Evolutionary conservation across 371 early-diverging fungal species (phyloP).

Genomic region (Apophysomyces trapeziformis): DNA sequence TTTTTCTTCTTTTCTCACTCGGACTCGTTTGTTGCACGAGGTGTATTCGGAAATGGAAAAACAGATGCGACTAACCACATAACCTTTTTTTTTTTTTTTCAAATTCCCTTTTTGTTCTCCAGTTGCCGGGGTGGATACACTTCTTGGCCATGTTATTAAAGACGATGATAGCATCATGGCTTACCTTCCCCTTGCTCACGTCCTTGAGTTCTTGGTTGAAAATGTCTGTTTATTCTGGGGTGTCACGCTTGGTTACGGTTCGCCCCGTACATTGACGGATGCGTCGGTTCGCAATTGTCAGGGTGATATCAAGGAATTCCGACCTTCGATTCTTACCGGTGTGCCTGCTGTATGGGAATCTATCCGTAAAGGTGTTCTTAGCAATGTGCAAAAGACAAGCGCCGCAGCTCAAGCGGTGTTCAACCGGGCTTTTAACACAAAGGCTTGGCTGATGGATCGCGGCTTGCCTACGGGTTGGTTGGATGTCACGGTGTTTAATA

Average conservation of each 20-base stretch:
- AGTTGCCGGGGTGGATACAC: constrained; percentile 36
- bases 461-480: constrained; percentile 65
- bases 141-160: constrained; percentile 27
- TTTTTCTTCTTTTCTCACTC: too few species aligned
- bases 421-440: constrained; percentile 59
- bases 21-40: not conserved
- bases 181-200: constrained; percentile 87
- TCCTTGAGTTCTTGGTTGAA: constrained; percentile 72
- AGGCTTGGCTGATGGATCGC: constrained; percentile 56
- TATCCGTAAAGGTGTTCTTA: constrained; percentile 70
- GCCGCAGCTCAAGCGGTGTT: constrained; percentile 60
- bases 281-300: constrained; percentile 74
- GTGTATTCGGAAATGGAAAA: not conserved
- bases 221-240: constrained; percentile 55
- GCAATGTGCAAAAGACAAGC: constrained; percentile 52
- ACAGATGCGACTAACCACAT: not conserved
- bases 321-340: constrained; percentile 81
- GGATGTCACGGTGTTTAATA: constrained; percentile 77
- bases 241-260: constrained; percentile 75
- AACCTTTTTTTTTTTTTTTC: constrained; percentile 6
- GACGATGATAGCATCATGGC: constrained; percentile 63
- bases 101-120: not conserved
- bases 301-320: constrained; percentile 76
- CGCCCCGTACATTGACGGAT: constrained; percentile 66
- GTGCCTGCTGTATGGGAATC: constrained; percentile 84